Evolutionary conservation across 2,329 filamentous ascomycete genomes (phyloP).

Genomic region (Fusarium pseudoanthophilum): DNA sequence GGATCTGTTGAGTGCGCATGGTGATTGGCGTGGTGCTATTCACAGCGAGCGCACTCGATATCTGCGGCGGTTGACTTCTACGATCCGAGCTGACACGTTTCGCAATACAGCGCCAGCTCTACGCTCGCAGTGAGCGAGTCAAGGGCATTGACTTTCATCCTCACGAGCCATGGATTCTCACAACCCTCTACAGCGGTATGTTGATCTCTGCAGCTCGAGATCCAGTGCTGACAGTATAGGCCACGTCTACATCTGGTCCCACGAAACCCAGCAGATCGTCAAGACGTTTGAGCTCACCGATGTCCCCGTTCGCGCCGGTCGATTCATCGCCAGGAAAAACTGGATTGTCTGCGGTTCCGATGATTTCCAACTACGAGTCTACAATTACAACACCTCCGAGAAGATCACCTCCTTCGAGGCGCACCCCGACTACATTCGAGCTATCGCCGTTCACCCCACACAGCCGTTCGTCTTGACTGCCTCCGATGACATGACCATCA

Average conservation of each 20-base stretch:
- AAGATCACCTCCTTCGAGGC: constrained; percentile 98
- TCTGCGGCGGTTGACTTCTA: constrained; percentile 4
- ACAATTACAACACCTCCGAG: constrained; percentile 99
- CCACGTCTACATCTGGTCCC: constrained; percentile 99
- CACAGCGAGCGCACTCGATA: not conserved
- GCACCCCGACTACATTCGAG: constrained; percentile 97
- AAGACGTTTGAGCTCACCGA: constrained; percentile 99
- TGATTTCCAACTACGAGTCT: constrained; percentile 87
- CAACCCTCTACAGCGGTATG: constrained; percentile 93
- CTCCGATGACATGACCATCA: constrained; percentile 98
- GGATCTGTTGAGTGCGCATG: not conserved
- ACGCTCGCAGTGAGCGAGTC: constrained; percentile 90
- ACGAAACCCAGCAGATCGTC: constrained; percentile 95
- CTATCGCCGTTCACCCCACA: constrained; percentile 93
- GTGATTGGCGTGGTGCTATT: not conserved
- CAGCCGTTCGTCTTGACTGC: constrained; percentile 96
- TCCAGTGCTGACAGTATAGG: constrained; percentile 61
- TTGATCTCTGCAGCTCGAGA: not conserved
- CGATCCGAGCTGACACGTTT: constrained; percentile 43
- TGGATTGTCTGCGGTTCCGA: constrained; percentile 98
- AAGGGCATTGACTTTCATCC: constrained; percentile 98
- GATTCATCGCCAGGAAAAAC: constrained; percentile 97
- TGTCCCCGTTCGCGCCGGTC: constrained; percentile 94
- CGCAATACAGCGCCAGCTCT: constrained; percentile 56
- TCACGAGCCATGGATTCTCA: constrained; percentile 95